Percentiles rank a stretch among this genome's conserved stretches.
phyloP scores from a whole-genome alignment of 176 grass and related monocot genomes.

The Oryza meyeriana region DNA sequence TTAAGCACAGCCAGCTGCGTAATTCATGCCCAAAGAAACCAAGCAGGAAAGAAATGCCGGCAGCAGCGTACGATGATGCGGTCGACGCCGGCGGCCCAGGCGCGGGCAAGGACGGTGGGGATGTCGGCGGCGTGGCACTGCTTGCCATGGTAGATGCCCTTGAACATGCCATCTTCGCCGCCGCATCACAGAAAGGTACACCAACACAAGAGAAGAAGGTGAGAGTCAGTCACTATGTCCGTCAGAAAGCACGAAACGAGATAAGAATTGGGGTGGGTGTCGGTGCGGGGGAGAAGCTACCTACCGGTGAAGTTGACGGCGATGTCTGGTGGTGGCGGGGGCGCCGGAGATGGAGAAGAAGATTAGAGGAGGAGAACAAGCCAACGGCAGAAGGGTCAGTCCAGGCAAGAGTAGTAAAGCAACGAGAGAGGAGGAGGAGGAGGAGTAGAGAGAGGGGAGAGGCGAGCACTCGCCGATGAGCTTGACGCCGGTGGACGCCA shows the following conservation, averaged over 20 bases:
- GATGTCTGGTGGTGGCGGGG: constrained; percentile 53
- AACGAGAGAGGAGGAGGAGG: not conserved
- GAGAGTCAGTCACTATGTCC: constrained; percentile 1
- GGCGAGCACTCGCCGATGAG: constrained; percentile 65
- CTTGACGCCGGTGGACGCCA: constrained; percentile 61
- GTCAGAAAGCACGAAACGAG: not conserved
- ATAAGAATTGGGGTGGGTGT: not conserved
- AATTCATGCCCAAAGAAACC: not conserved
- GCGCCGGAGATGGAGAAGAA: constrained; percentile 28
- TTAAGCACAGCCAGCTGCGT: not conserved
- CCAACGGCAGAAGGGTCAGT: constrained; percentile 3
- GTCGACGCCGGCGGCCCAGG: constrained; percentile 83
- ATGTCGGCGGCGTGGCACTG: constrained; percentile 81
- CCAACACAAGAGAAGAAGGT: not conserved
- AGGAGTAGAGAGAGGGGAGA: not conserved
- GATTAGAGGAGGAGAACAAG: constrained; percentile 13
- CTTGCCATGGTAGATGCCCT: constrained; percentile 87
- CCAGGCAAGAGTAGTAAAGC: not conserved
- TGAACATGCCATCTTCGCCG: constrained; percentile 96
- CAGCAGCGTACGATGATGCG: constrained; percentile 63
- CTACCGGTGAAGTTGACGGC: constrained; percentile 86
- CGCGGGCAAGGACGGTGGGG: constrained; percentile 66
- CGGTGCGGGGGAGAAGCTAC: not conserved
- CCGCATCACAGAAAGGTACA: not conserved
- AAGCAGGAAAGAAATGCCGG: not conserved